Percentiles rank a stretch among this genome's conserved stretches.
phyloP scores from a whole-genome alignment of 495 filamentous ascomycete genomes.

The Darksidea phi region DNA sequence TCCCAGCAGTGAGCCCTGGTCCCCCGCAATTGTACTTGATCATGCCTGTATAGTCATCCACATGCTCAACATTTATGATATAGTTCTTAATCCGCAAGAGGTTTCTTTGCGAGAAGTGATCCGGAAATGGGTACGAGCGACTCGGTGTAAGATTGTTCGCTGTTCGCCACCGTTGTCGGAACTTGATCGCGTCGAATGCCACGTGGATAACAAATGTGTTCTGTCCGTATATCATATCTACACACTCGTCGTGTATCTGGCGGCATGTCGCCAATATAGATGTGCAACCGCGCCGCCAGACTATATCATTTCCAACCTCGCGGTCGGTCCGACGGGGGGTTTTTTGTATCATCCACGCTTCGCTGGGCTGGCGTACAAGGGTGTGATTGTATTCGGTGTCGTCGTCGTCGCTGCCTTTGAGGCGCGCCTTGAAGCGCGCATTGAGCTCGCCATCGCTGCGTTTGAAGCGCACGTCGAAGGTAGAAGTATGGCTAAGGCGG shows the following conservation, averaged over 20 bases:
- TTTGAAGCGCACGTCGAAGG: slow-evolving; percentile 14
- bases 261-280: slow-evolving; percentile 32
- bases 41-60: slow-evolving; percentile 47
- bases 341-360: slow-evolving; percentile 29
- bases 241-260: slow-evolving; percentile 43
- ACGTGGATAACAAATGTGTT: slow-evolving; percentile 54
- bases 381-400: slow-evolving; percentile 31
- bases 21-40: slow-evolving; percentile 47
- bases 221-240: slow-evolving; percentile 41
- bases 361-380: slow-evolving; percentile 18
- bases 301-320: slow-evolving; percentile 33
- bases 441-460: slow-evolving; percentile 9
- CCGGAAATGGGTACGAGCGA: slow-evolving; percentile 37
- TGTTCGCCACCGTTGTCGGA: slow-evolving; percentile 42
- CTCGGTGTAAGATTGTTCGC: slow-evolving; percentile 39
- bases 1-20: slow-evolving; percentile 37
- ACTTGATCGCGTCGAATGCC: slow-evolving; percentile 48
- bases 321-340: slow-evolving; percentile 23
- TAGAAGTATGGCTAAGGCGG: slow-evolving; percentile 31
- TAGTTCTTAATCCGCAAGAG: slow-evolving; percentile 42
- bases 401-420: slow-evolving; percentile 12
- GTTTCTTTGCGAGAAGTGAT: slow-evolving; percentile 39
- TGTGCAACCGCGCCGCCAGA: slow-evolving; percentile 42
- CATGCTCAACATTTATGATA: slow-evolving; percentile 43
- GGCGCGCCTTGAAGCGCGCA: slow-evolving; percentile 7